phyloP scores from a whole-genome alignment of 139 green algal species.

The Volvox africanus region DNA sequence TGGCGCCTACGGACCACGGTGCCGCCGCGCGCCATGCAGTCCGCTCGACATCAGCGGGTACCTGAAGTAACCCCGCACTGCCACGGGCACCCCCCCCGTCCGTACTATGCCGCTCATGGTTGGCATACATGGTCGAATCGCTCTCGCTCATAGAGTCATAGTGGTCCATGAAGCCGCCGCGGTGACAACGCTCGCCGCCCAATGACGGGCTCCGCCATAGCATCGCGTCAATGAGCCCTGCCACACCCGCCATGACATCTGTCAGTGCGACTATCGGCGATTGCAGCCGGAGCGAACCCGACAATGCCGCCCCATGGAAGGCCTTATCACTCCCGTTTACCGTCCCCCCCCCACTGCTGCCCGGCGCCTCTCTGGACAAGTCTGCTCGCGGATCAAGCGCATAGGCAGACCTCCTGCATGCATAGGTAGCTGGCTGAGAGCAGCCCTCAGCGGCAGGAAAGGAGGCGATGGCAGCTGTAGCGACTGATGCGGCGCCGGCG shows the following conservation, averaged over 20 bases:
- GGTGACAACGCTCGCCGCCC: not conserved
- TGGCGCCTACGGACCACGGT: too few relatives aligned
- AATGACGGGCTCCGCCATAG: constrained; percentile 7
- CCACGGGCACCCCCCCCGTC: not conserved
- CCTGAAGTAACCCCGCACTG: not conserved
- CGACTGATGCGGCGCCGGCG: not conserved
- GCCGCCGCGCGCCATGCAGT: too few relatives aligned
- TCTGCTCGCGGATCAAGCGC: too few relatives aligned
- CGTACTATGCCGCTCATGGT: not conserved
- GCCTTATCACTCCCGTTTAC: too few relatives aligned
- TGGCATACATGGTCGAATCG: not conserved
- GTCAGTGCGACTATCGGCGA: not conserved
- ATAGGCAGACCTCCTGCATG: too few relatives aligned
- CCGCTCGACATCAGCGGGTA: too few relatives aligned
- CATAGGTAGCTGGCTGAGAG: too few relatives aligned
- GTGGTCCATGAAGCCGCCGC: constrained; percentile 27
- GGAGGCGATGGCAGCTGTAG: not conserved
- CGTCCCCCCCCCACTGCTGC: too few relatives aligned
- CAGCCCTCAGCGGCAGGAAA: too few relatives aligned
- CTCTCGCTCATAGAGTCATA: constrained; percentile 28
- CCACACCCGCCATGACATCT: constrained; percentile 43
- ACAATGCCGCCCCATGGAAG: too few relatives aligned
- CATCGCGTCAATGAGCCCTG: constrained; percentile 24
- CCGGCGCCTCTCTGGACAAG: too few relatives aligned
- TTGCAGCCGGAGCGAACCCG: too few relatives aligned